These are phyloP conservation scores for Scenedesmus sp. DNA, from an alignment of 163 green algal species.

Conservation along the genomic window DNA sequence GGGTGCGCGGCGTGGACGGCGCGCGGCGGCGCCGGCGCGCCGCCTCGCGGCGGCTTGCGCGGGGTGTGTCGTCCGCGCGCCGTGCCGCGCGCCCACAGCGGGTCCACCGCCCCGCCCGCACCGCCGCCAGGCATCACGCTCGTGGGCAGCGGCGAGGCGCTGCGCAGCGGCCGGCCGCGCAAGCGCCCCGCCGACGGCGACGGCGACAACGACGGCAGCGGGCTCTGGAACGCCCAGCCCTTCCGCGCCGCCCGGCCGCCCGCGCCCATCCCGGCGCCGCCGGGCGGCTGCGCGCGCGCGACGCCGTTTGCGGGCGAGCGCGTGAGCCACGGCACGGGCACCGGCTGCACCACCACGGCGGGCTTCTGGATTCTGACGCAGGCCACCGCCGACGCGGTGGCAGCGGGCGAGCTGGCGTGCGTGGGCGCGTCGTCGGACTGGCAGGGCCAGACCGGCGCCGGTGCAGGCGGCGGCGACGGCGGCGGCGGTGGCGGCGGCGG, in stretches of 20 bases:
- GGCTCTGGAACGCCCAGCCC: constrained; percentile 84
- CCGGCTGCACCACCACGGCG: constrained; percentile 63
- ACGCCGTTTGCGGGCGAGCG: constrained; percentile 45
- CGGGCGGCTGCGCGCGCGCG: constrained; percentile 69
- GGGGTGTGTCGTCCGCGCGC: too few species aligned
- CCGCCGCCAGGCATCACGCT: constrained; percentile 39
- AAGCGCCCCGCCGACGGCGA: constrained; percentile 45
- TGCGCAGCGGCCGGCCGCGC: constrained; percentile 38
- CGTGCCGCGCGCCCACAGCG: too few species aligned
- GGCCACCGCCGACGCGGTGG: constrained; percentile 17
- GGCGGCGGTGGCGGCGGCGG: neutral
- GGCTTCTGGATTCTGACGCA: constrained; percentile 88
- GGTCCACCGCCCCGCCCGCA: too few species aligned
- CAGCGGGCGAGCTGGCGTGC: neutral
- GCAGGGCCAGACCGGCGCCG: too few species aligned
- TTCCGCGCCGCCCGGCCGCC: constrained; percentile 64
- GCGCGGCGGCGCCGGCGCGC: neutral
- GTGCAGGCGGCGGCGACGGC: neutral
- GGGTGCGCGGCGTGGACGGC: constrained; percentile 42
- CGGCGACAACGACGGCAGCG: constrained; percentile 51
- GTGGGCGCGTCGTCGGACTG: too few species aligned
- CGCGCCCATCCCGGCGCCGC: constrained; percentile 58
- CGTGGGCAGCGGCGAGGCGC: neutral
- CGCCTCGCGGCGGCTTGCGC: too few species aligned
- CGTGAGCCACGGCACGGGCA: constrained; percentile 58